Evolutionary conservation across 106 monocot species (phyloP).

Genomic region (Narthecium ossifragum): DNA sequence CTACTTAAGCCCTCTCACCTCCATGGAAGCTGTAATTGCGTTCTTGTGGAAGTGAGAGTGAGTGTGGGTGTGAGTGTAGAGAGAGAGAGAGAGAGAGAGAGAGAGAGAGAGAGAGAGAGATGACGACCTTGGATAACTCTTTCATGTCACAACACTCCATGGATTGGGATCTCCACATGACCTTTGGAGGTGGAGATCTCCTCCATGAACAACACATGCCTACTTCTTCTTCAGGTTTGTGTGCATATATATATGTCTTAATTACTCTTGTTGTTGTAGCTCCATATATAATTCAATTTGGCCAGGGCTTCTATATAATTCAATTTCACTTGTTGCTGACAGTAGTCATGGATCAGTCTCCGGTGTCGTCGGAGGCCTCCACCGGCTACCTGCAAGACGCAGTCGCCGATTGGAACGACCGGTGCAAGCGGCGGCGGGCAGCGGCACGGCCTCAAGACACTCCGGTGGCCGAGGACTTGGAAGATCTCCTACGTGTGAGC

Average conservation of each 20-base stretch:
- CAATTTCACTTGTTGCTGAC: too few species aligned
- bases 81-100: neutral
- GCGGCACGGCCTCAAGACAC: neutral
- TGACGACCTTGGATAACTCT: slow-evolving; percentile 27
- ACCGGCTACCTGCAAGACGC: slow-evolving; percentile 29
- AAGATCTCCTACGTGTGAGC: slow-evolving; percentile 37
- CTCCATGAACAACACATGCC: slow-evolving; percentile 18
- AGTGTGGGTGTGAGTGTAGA: neutral
- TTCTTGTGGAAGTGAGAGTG: neutral
- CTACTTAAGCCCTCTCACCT: slow-evolving; percentile 22
- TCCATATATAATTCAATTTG: too few species aligned
- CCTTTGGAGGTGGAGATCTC: slow-evolving; percentile 11
- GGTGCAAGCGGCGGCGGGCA: slow-evolving; percentile 3
- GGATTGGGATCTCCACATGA: slow-evolving; percentile 32
- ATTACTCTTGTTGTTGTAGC: neutral
- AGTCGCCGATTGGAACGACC: slow-evolving; percentile 13
- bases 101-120: neutral
- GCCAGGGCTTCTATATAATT: too few species aligned
- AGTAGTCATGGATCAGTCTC: slow-evolving; percentile 15
- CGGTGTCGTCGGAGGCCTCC: slow-evolving; percentile 24
- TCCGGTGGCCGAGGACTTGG: slow-evolving; percentile 21
- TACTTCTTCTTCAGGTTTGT: slow-evolving; percentile 8
- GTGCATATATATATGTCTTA: too few species aligned
- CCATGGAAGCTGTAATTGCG: neutral
- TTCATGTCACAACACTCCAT: slow-evolving; percentile 12